Percentiles rank a stretch among this genome's conserved stretches.
phyloP scores from a whole-genome alignment of 371 early-diverging fungal species.

The Rhizopus microsporus region DNA sequence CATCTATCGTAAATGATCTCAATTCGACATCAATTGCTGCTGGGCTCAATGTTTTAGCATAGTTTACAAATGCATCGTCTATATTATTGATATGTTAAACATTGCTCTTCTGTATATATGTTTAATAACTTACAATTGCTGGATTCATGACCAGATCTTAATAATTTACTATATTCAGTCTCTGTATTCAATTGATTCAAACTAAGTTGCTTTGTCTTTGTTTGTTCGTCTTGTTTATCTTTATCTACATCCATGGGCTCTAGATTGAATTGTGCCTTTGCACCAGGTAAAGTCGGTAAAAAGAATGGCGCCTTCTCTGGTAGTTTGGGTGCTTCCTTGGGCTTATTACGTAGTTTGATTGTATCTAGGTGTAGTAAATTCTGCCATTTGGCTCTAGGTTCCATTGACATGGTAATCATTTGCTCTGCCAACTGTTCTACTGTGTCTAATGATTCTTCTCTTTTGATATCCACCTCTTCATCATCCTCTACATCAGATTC shows the following conservation, averaged over 20 bases:
- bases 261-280: constrained; percentile 64
- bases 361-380: constrained; percentile 84
- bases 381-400: constrained; percentile 89
- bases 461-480: constrained; percentile 34
- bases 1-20: constrained; percentile 69
- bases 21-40: constrained; percentile 87
- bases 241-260: constrained; percentile 33
- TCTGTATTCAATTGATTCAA: constrained; percentile 53
- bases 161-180: constrained; percentile 58
- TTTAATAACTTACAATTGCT: constrained; percentile 12
- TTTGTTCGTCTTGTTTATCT: constrained; percentile 30
- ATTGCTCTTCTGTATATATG: constrained; percentile 47
- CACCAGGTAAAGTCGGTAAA: constrained; percentile 77
- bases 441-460: constrained; percentile 33
- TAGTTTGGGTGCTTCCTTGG: constrained; percentile 83
- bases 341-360: constrained; percentile 93
- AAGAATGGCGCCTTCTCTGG: constrained; percentile 95
- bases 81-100: constrained; percentile 2
- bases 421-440: constrained; percentile 73
- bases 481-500: constrained; percentile 31
- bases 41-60: constrained; percentile 74
- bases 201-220: constrained; percentile 38
- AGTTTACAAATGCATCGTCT: constrained; percentile 56
- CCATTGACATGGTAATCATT: constrained; percentile 82
- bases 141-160: constrained; percentile 55